Percentiles rank a stretch among this genome's conserved stretches.
Evolutionary conservation across 176 grass and related monocot genomes (phyloP).

Genomic region (Aegilops sharonensis): DNA sequence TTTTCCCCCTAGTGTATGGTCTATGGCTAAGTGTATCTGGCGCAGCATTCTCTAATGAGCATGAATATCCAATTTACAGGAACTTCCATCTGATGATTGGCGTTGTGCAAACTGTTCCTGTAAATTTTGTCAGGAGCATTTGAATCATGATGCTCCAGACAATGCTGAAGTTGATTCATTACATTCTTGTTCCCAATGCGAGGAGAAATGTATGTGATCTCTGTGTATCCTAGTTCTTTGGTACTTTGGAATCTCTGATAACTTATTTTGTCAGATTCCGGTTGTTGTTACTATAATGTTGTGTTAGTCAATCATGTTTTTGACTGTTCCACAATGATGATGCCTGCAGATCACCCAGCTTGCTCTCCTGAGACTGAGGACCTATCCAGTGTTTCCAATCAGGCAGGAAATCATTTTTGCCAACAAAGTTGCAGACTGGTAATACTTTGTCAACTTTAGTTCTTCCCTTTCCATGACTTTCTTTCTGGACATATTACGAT

Average conservation of each 20-base stretch:
- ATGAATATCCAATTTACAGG: conserved; percentile 47
- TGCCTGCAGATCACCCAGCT: conserved; percentile 66
- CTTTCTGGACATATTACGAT: conserved; percentile 18
- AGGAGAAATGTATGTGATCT: conserved; percentile 68
- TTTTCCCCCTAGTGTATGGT: neutral
- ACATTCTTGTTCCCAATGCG: conserved; percentile 66
- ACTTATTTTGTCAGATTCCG: conserved; percentile 7
- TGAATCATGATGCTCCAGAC: conserved; percentile 36
- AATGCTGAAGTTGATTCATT: conserved; percentile 44
- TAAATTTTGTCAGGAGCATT: conserved; percentile 80
- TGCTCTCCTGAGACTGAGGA: conserved; percentile 52
- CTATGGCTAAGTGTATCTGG: neutral
- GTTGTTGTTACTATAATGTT: conserved; percentile 16
- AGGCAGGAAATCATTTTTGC: conserved; percentile 62
- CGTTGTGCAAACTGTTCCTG: conserved; percentile 81
- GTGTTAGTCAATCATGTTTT: conserved; percentile 23
- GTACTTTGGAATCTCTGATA: conserved; percentile 19
- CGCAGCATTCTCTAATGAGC: conserved; percentile 15
- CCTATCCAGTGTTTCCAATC: conserved; percentile 26
- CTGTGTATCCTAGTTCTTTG: conserved; percentile 27
- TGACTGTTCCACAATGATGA: conserved; percentile 26
- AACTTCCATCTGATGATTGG: conserved; percentile 88
- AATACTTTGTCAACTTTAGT: conserved; percentile 6
- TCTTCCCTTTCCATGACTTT: conserved; percentile 8
- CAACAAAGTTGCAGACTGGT: conserved; percentile 84